These are phyloP conservation scores for Cercis canadensis DNA, from an alignment of 306 rosid genomes.

Conservation along the genomic window DNA sequence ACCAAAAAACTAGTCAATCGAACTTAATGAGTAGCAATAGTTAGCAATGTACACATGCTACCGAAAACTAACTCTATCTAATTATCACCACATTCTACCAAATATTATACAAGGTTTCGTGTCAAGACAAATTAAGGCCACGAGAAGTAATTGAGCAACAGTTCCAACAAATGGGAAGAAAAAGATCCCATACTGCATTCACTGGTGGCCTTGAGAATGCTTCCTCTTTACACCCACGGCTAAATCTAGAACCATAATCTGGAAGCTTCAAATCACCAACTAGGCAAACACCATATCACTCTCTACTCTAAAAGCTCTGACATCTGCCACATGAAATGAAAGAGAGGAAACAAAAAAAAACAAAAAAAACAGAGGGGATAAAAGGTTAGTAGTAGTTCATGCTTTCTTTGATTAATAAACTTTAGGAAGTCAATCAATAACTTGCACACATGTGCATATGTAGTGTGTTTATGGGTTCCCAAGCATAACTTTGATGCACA, in stretches of 20 bases:
- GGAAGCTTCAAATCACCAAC: slow-evolving; percentile 36
- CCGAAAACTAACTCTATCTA: slow-evolving; percentile 52
- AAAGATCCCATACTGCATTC: slow-evolving; percentile 40
- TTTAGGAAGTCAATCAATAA: neutral
- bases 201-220: slow-evolving; percentile 35
- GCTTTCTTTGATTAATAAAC: neutral
- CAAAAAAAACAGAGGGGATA: neutral
- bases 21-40: slow-evolving; percentile 57
- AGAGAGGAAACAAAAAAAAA: slow-evolving; percentile 21
- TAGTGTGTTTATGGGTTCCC: too few species aligned
- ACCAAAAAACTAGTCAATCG: slow-evolving; percentile 43
- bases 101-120: slow-evolving; percentile 65
- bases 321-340: slow-evolving; percentile 32
- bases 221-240: slow-evolving; percentile 25
- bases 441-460: too few species aligned
- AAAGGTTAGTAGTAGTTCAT: slow-evolving; percentile 15
- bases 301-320: slow-evolving; percentile 42
- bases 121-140: slow-evolving; percentile 41
- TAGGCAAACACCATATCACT: slow-evolving; percentile 27
- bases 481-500: neutral
- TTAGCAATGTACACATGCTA: slow-evolving; percentile 81
- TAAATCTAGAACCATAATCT: slow-evolving; percentile 20
- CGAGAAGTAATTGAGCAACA: neutral
- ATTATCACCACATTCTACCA: slow-evolving; percentile 58
- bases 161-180: slow-evolving; percentile 27